Conservation (phyloP, 208 protist species). For the Porcisia hertigi region DNA sequence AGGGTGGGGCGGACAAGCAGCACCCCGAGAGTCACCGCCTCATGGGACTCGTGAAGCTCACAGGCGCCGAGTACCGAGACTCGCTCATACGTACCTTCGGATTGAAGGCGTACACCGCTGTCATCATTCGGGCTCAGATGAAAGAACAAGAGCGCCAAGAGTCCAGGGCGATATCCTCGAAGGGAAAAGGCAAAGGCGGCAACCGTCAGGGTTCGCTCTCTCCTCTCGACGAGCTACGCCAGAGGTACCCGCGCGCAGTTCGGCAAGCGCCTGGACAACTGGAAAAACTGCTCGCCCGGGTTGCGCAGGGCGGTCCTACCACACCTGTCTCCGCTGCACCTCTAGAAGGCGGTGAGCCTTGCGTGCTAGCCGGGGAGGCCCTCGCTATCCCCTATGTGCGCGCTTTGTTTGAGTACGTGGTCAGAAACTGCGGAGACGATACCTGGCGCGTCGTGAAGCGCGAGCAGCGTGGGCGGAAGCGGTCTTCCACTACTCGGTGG, state of each 20-base stretch:
- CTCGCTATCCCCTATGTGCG: conserved; percentile 50
- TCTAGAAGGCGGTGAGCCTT: conserved; percentile 5
- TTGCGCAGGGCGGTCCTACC: conserved; percentile 28
- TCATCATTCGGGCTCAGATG: conserved; percentile 9
- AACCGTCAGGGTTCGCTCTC: not conserved
- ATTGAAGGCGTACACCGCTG: conserved; percentile 20
- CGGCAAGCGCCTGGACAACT: conserved; percentile 26
- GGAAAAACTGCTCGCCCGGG: conserved; percentile 38
- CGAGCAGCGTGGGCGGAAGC: conserved; percentile 5
- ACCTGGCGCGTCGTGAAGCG: conserved; percentile 1
- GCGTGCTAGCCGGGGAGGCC: conserved; percentile 56
- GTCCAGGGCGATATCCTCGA: not conserved
- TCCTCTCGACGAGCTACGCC: not conserved
- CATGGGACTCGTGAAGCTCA: not conserved
- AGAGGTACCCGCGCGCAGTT: conserved; percentile 8
- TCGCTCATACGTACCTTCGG: conserved; percentile 33
- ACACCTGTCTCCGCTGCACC: not conserved
- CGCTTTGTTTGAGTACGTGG: conserved; percentile 34
- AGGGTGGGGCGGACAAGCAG: not conserved
- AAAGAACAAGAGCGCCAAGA: not conserved
- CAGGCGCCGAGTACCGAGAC: conserved; percentile 5
- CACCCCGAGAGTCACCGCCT: not conserved
- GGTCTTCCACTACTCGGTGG: not conserved
- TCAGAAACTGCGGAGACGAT: conserved; percentile 24
- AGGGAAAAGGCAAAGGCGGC: conserved; percentile 32